These are phyloP conservation scores for Backusella tarrabulga DNA, from an alignment of 192 early-diverging fungal genomes.

Conservation along the genomic window DNA sequence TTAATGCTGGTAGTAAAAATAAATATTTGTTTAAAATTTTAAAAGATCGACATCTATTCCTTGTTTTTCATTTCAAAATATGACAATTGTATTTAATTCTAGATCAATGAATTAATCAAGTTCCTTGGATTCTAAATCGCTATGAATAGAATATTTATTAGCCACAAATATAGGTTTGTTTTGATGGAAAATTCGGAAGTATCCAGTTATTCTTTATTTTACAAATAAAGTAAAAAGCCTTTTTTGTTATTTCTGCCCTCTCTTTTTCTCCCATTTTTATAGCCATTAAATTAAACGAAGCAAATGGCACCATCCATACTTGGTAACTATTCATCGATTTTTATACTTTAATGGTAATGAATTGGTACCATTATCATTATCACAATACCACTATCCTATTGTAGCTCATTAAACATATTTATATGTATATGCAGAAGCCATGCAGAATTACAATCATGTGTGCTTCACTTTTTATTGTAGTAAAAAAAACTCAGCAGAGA, in stretches of 20 bases:
- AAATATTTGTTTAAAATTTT: neutral
- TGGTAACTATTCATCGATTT: neutral
- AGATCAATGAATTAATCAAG: neutral
- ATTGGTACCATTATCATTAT: neutral
- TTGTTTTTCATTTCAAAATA: neutral
- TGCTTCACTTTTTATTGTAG: neutral
- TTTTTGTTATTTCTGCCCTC: neutral
- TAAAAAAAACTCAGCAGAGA: neutral
- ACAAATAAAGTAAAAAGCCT: neutral
- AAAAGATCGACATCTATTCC: neutral
- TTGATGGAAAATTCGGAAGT: neutral
- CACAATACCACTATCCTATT: neutral
- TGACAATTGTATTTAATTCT: neutral
- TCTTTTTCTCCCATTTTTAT: neutral
- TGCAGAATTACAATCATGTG: neutral
- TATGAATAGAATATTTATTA: neutral
- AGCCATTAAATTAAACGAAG: neutral
- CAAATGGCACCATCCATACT: neutral
- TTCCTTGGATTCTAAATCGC: neutral
- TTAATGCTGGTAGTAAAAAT: neutral
- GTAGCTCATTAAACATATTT: neutral
- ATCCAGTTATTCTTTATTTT: conserved; percentile 8
- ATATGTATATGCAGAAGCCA: neutral
- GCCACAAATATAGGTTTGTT: neutral
- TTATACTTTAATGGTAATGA: neutral